Evolutionary conservation across 1,139 yeast species (phyloP), one percentile per base, ranked within the genome.

Genomic region (Magnusiomyces sp.): DNA sequence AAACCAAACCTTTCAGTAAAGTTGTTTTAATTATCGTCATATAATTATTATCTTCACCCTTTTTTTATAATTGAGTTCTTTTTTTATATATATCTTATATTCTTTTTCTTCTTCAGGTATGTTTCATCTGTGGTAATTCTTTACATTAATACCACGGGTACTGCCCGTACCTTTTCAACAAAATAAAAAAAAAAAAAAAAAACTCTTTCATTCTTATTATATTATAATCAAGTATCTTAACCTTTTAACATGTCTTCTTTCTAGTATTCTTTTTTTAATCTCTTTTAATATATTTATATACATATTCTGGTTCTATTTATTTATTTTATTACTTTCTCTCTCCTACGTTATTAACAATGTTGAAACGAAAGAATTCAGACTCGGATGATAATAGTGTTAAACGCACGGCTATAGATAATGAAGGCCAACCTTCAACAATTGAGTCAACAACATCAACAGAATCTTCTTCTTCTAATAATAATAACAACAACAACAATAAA

Each of bases 301-400:
- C 3, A 37, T 37, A 17, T n/a, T 16, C 19, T 37, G 17, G 40
- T 17, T 37, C 29, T 13, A 20, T 20, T 17, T 17, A 19, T 17
- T 11, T 14, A 14, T 34, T 13, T 34, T n/a, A n/a, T 34, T 34
- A 14, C 37, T 34, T 5, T n/a, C n/a, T 31, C 34, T 13, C 34
- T 13, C 34, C 34, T 34, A 34, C 37, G 16, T 19, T 20, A 19
- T 40, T 17, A 23, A 19, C 14, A 34, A 72, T 76, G 69, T 71
- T 81, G 62, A 84, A 84, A 63, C 75, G 94, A 53, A 83, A 83
- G 70, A 83, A 80, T 67, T 89, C 83, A 56, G 83, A 78, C 40
- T 60, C 59, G 37, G 61, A 57, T 33, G 70, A 63, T 46, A 64
- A 59, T 45, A 69, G 62, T 43, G 62, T 71, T 52, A 84, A 84